phyloP scores from a whole-genome alignment of 768 basidiomycete species.

The Xerocomellus amylosporus region DNA sequence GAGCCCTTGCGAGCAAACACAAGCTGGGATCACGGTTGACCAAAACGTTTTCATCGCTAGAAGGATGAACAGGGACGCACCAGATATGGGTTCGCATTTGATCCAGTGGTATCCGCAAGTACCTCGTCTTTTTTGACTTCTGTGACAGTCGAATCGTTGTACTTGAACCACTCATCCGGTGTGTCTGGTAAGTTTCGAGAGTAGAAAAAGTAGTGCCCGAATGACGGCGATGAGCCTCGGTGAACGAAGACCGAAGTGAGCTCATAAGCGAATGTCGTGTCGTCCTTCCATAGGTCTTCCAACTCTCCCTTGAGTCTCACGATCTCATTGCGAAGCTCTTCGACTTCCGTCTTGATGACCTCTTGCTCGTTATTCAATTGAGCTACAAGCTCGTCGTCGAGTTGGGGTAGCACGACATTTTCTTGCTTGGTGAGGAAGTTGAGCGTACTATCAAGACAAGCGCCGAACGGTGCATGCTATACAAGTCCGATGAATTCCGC shows the following conservation, averaged over 20 bases:
- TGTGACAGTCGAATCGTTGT: slow-evolving; percentile 88
- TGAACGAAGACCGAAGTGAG: slow-evolving; percentile 95
- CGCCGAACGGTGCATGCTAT: slow-evolving; percentile 60
- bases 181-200: slow-evolving; percentile 79
- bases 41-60: background rate
- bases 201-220: slow-evolving; percentile 96
- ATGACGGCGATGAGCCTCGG: slow-evolving; percentile 81
- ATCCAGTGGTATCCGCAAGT: slow-evolving; percentile 85
- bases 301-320: slow-evolving; percentile 61
- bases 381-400: slow-evolving; percentile 57
- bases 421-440: slow-evolving; percentile 58
- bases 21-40: slow-evolving; percentile 45
- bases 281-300: slow-evolving; percentile 72
- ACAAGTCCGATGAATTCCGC: background rate
- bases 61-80: slow-evolving; percentile 41
- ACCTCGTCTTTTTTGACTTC: slow-evolving; percentile 79
- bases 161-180: slow-evolving; percentile 91
- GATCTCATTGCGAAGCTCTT: slow-evolving; percentile 48
- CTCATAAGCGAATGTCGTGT: slow-evolving; percentile 71
- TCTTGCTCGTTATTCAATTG: slow-evolving; percentile 54
- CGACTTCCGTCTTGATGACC: slow-evolving; percentile 54
- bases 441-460: slow-evolving; percentile 53
- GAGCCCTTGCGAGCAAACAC: slow-evolving; percentile 80
- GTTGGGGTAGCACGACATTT: slow-evolving; percentile 41
- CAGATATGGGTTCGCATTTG: slow-evolving; percentile 86